phyloP scores from a whole-genome alignment of 192 early-diverging fungal genomes.

The Coemansia sp. region DNA sequence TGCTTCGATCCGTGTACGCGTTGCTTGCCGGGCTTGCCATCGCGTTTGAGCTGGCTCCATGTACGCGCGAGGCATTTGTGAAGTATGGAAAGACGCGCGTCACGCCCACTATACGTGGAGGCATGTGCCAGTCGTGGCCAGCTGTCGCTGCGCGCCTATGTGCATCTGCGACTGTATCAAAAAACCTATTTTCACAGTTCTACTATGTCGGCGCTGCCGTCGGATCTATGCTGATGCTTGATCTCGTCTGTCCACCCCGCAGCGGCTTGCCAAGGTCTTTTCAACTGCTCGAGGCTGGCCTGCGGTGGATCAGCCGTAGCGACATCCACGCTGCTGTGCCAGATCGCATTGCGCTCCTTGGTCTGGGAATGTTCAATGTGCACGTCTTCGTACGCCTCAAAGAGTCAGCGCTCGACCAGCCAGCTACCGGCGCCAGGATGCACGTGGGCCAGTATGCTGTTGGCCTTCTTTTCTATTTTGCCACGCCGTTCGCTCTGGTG shows the following conservation, averaged over 20 bases:
- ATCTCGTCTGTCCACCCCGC: conserved; percentile 9
- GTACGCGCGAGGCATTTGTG: conserved; percentile 48
- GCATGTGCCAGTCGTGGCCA: background rate
- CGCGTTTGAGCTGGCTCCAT: conserved; percentile 35
- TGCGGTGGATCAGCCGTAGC: too few species aligned
- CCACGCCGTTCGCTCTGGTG: conserved; percentile 35
- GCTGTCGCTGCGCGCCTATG: conserved; percentile 5
- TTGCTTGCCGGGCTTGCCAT: conserved; percentile 23
- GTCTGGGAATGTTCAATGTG: conserved; percentile 27
- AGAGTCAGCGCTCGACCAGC: conserved; percentile 37
- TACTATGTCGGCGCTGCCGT: conserved; percentile 26
- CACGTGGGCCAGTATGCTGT: conserved; percentile 63
- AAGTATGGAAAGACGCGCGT: conserved; percentile 42
- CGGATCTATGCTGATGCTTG: conserved; percentile 18
- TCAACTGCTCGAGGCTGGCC: too few species aligned
- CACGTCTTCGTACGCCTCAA: conserved; percentile 37
- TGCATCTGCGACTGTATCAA: conserved; percentile 27
- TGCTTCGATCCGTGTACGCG: conserved; percentile 19
- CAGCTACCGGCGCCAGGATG: conserved; percentile 44
- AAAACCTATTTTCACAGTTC: conserved; percentile 41
- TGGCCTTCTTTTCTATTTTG: conserved; percentile 65
- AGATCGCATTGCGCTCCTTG: conserved; percentile 6
- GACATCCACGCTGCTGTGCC: background rate
- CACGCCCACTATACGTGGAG: background rate
- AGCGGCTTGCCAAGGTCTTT: too few species aligned